phyloP scores from a whole-genome alignment of 2,329 filamentous ascomycete genomes.

The Tolypocladium ophioglossoides region DNA sequence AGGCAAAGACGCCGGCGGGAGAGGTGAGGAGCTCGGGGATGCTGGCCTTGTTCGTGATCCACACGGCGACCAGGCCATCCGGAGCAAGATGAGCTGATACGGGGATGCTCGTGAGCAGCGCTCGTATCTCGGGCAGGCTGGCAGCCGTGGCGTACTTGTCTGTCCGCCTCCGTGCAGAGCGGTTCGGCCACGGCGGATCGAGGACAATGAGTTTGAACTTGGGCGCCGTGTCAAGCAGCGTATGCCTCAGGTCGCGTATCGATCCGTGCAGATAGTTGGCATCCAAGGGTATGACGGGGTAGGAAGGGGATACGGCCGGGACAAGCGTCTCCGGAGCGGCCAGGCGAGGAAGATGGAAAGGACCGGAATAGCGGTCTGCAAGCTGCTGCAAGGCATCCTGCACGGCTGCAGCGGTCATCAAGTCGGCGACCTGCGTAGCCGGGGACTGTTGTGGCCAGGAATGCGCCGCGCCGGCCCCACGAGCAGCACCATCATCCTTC shows the following conservation, averaged over 20 bases:
- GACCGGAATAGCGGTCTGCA: conserved; percentile 23
- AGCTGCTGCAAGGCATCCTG: conserved; percentile 31
- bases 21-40: conserved; percentile 44
- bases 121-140: conserved; percentile 33
- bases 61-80: conserved; percentile 55
- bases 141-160: conserved; percentile 37
- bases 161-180: conserved; percentile 54
- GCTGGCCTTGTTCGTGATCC: conserved; percentile 65
- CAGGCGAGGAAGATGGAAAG: conserved; percentile 36
- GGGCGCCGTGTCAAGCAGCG: conserved; percentile 32
- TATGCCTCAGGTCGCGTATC: conserved; percentile 28
- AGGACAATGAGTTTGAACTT: conserved; percentile 59
- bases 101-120: conserved; percentile 44
- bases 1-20: conserved; percentile 46
- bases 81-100: conserved; percentile 41
- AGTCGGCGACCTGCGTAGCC: conserved; percentile 39
- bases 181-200: conserved; percentile 76
- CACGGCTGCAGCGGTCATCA: conserved; percentile 41
- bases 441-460: conserved; percentile 23
- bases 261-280: conserved; percentile 38
- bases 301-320: conserved; percentile 2
- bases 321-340: not conserved
- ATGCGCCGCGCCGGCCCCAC: conserved; percentile 11
- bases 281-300: conserved; percentile 26
- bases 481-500: not conserved